Percentiles rank a stretch among this genome's conserved stretches.
phyloP scores from a whole-genome alignment of 202 grass and related monocot genomes.

The Cymbopogon flexuosus region DNA sequence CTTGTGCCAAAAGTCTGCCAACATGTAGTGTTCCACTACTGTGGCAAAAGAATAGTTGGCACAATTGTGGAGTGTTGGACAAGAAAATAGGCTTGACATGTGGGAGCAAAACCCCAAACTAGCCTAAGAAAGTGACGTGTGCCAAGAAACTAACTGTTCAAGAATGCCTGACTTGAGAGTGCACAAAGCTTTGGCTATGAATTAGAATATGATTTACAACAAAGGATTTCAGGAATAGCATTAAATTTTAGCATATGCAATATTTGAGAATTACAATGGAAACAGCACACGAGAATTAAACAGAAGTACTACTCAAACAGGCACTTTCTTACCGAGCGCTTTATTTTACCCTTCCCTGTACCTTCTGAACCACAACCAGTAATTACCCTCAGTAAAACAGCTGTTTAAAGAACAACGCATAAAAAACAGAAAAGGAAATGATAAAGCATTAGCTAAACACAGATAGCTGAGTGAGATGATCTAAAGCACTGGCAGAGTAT shows the following conservation, averaged over 20 bases:
- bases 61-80: neutral
- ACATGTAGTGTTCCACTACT: neutral
- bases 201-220: neutral
- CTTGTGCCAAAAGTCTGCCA: no score
- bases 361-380: conserved; percentile 75
- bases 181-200: neutral
- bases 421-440: neutral
- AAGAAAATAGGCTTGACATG: neutral
- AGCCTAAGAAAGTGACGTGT: neutral
- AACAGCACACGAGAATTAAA: neutral
- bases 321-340: conserved; percentile 52
- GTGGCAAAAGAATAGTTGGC: neutral
- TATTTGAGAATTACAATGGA: no score
- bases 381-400: conserved; percentile 73
- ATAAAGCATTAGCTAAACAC: conserved; percentile 32
- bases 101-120: no score
- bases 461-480: neutral
- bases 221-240: neutral
- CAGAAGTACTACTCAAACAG: neutral
- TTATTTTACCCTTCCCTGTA: conserved; percentile 78
- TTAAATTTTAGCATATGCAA: neutral
- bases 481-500: neutral
- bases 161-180: neutral
- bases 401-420: conserved; percentile 33
- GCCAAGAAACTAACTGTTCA: neutral